Evolutionary conservation across 2,329 filamentous ascomycete genomes (phyloP), one percentile per base, ranked within the genome.

Genomic region (Penicillium sp.): DNA sequence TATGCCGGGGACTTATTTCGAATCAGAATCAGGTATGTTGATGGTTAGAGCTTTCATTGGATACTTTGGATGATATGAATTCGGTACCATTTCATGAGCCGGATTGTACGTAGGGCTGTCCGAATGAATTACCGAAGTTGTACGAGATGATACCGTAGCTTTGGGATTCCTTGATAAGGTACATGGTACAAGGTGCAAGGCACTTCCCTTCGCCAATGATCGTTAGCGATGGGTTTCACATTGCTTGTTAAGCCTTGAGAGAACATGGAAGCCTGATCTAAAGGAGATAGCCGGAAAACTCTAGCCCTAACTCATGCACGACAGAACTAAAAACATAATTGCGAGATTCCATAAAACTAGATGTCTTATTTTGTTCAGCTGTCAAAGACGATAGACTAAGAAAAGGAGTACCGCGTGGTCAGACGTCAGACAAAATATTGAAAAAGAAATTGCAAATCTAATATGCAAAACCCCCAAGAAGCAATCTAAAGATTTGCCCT

Each of bases 401-500:
- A 21, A 25, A 13, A 35, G 13, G 15, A n/a, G 23, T 10, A 6
- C 9, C 9, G 31, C 44, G 31, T 25, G n/a, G 44, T 46, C 29
- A 46, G 44, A 35, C 6, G 15, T 21, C 18, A 46, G 21, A n/a
- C 2, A n/a, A 32, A 32, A 21, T 7, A 45, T 16, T 6, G n/a
- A 45, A 45, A 32, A 32, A 32, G 29, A 9, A 32, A 4, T 15
- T 3, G n/a, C 18, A 34, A 46, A n/a, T 38, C 18, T 27, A 25
- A 16, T 21, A 15, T 6, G 10, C 15, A 25, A 46, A 25, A 25
- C 37, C 1, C 23, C 15, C n/a, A 45, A 38, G 15, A 39, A 16
- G 25, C 9, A 18, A 18, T 37, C 46, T 56, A 61, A 15, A 64
- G 40, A 44, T 54, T 51, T 3, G 59, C 50, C 25, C 44, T 46